Base-by-base conservation (phyloP, 2,329 filamentous ascomycete genomes). In the Fusarium devonianum region DNA sequence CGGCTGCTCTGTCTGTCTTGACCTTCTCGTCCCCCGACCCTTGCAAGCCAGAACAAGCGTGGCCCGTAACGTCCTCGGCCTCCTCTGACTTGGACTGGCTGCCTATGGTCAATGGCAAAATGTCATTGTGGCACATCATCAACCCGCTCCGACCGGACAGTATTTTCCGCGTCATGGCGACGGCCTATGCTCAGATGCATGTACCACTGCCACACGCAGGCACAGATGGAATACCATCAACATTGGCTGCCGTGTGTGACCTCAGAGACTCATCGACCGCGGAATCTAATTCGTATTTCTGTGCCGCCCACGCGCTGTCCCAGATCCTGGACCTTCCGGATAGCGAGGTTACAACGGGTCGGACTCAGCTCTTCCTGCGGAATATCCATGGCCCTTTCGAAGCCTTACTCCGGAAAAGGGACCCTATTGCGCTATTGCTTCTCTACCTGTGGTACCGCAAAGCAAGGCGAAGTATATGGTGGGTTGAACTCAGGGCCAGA, bases 401-500 rank as follows among this genome's bases (percentile, higher is more conserved):
- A 52, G 17, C 26, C 0, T 44, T 75, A 17, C 64, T 77, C 1
- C 49, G 25, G 10, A 12, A 39, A 4, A 73, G 46, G 10, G 73
- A 77, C 25, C 68, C 75, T 3, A 52, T 69, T 0, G 72, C 75
- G 2, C 66, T 78, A 0, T 30, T 76, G 38, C 26, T 78, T 25
- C 53, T 78, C 0, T 75, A 74, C 53, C 46, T 76, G 4, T 78
- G 74, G 75, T 78, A 76, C 34, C 60, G 63, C 14, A 76, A 75
- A 58, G 65, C 68, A 44, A 38, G 73, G 25, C 66, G 66, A 12
- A 66, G 66, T 59, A 69, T 76, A 52, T 78, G 75, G 75, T 78
- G 73, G 73, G 69, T 78, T 49, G 69, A 69, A 14, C 63, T 76
- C 1, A 66, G 75, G 23, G 71, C 73, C 1, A 67, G 67, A 40